A percentile compares a stretch with the other conserved stretches of the same genome.
Evolutionary conservation across 2,329 filamentous ascomycete genomes (phyloP).

Genomic region (Fusarium sp.): DNA sequence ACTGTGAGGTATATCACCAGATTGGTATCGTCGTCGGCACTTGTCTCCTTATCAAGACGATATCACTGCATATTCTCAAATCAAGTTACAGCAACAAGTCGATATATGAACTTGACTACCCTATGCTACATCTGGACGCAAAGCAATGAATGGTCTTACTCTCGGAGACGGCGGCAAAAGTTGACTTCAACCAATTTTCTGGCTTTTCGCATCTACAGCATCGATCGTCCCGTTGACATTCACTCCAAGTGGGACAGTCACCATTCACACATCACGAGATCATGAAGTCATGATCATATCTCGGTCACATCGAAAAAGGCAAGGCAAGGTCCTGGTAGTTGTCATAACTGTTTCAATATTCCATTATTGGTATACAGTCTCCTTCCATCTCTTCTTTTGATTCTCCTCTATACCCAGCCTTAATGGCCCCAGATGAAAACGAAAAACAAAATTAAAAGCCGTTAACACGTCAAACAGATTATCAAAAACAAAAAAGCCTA

Average conservation of each 20-base stretch:
- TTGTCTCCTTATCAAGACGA: neutral
- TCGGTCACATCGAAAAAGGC: neutral
- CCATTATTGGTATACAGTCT: slow-evolving; percentile 35
- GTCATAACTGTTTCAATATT: slow-evolving; percentile 27
- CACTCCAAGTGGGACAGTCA: neutral
- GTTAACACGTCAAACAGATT: slow-evolving; percentile 45
- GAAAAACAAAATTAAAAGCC: slow-evolving; percentile 45
- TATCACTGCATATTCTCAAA: neutral
- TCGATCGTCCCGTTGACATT: neutral
- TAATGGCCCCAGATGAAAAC: slow-evolving; percentile 31
- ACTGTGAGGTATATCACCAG: neutral
- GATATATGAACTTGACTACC: neutral
- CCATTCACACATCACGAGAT: neutral
- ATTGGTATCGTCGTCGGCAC: too few species aligned
- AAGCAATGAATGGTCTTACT: neutral
- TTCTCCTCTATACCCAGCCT: slow-evolving; percentile 36
- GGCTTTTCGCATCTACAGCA: neutral
- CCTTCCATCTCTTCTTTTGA: slow-evolving; percentile 36
- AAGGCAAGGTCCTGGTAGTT: slow-evolving; percentile 4
- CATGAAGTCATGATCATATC: slow-evolving; percentile 6
- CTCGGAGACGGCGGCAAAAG: neutral
- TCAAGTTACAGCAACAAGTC: neutral
- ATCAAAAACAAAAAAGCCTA: slow-evolving; percentile 40
- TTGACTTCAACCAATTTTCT: neutral
- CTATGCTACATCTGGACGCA: neutral